Conservation (phyloP, 768 basidiomycete genomes). For the Pilatotrama ljubarskyi region DNA sequence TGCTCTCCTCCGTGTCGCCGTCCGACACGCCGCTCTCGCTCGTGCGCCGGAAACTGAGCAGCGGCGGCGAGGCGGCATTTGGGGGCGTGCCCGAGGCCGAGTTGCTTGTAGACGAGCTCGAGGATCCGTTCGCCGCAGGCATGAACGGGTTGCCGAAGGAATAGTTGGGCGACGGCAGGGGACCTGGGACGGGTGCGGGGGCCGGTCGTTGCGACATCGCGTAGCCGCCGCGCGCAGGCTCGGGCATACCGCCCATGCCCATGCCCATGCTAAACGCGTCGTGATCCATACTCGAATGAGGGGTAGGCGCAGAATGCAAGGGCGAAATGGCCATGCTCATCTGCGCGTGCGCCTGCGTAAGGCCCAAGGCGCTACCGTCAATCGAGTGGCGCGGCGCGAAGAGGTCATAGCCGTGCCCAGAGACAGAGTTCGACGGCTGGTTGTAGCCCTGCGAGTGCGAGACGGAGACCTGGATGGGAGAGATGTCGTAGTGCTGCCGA, state of each 20-base stretch:
- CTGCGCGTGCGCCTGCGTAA: slow-evolving; percentile 16
- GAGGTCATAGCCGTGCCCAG: slow-evolving; percentile 13
- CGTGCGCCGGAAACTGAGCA: slow-evolving; percentile 14
- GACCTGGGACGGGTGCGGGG: slow-evolving; percentile 26
- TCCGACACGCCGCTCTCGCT: slow-evolving; percentile 20
- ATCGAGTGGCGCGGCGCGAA: slow-evolving; percentile 15
- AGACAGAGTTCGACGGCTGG: background rate
- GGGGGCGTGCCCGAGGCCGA: slow-evolving; percentile 19
- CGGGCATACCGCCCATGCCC: slow-evolving; percentile 1
- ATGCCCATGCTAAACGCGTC: slow-evolving; percentile 1
- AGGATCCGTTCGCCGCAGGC: slow-evolving; percentile 10
- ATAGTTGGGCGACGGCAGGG: slow-evolving; percentile 30
- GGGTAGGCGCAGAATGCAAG: background rate
- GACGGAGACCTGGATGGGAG: slow-evolving; percentile 3
- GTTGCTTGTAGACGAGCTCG: slow-evolving; percentile 9
- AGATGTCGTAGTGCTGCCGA: slow-evolving; percentile 13
- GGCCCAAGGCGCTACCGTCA: slow-evolving; percentile 17
- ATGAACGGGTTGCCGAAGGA: slow-evolving; percentile 30
- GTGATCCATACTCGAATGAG: background rate
- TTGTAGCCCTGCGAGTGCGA: slow-evolving; percentile 10
- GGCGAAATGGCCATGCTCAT: slow-evolving; percentile 10
- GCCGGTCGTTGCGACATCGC: slow-evolving; percentile 22
- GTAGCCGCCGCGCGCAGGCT: slow-evolving; percentile 3
- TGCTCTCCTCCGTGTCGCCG: slow-evolving; percentile 26
- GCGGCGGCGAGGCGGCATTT: slow-evolving; percentile 20